Evolutionary conservation across 257 asterid genomes (phyloP).

Genomic region (Lavandula angustifolia): DNA sequence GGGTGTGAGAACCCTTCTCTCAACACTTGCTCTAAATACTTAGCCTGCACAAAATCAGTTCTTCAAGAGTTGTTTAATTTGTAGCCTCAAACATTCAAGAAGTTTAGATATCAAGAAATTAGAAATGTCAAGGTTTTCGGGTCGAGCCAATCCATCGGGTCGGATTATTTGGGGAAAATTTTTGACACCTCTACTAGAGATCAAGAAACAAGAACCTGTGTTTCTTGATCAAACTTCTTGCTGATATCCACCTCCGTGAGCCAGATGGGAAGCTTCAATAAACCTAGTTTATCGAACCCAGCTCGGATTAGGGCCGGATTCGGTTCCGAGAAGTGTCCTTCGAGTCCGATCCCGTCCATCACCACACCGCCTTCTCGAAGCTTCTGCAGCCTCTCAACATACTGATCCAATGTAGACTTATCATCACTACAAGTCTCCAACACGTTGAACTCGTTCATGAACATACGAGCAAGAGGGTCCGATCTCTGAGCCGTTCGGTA

Average conservation of each 20-base stretch:
- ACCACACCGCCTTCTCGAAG: slow-evolving; percentile 37
- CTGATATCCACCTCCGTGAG: slow-evolving; percentile 62
- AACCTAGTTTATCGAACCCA: slow-evolving; percentile 53
- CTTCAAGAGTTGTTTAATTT: neutral
- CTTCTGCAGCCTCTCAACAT: slow-evolving; percentile 42
- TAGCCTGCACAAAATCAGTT: slow-evolving; percentile 41
- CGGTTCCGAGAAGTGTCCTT: slow-evolving; percentile 49
- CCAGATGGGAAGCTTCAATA: slow-evolving; percentile 58
- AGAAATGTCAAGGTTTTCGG: too few species aligned
- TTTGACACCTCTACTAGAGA: too few species aligned
- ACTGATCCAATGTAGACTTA: slow-evolving; percentile 44
- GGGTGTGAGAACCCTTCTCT: slow-evolving; percentile 66
- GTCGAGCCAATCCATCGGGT: too few species aligned
- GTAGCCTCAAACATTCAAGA: neutral
- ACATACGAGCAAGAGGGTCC: slow-evolving; percentile 58
- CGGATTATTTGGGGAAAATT: too few species aligned
- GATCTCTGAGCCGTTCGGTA: slow-evolving; percentile 40
- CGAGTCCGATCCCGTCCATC: slow-evolving; percentile 65
- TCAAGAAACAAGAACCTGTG: slow-evolving; percentile 41
- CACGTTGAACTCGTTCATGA: slow-evolving; percentile 62
- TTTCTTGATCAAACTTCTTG: slow-evolving; percentile 32
- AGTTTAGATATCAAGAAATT: too few species aligned
- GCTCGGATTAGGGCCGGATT: slow-evolving; percentile 61
- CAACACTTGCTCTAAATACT: slow-evolving; percentile 44
- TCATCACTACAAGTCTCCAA: slow-evolving; percentile 49